These are phyloP conservation scores for Colletotrichum zoysiae DNA, from an alignment of 2,329 filamentous ascomycete species.

Conservation along the genomic window DNA sequence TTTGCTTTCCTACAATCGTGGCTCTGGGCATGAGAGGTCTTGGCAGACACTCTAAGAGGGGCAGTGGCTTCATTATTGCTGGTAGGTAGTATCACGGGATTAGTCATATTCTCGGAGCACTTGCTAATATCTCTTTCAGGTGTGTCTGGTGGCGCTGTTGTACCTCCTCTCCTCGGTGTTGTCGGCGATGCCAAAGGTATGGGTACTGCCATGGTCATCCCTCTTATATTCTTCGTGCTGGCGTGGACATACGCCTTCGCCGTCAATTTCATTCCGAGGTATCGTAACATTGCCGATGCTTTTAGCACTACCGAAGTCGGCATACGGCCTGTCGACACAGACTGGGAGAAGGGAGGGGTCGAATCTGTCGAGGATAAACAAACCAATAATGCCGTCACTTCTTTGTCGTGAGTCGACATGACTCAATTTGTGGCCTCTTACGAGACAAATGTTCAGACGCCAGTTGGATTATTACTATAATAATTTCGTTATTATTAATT, in stretches of 20 bases:
- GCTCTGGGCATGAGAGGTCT: slow-evolving; percentile 69
- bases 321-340: slow-evolving; percentile 48
- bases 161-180: slow-evolving; percentile 78
- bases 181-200: slow-evolving; percentile 65
- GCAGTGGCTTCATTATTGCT: slow-evolving; percentile 72
- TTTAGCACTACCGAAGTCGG: slow-evolving; percentile 62
- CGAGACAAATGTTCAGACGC: background rate
- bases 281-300: slow-evolving; percentile 72
- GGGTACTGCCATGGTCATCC: slow-evolving; percentile 75
- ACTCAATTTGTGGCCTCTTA: too few species aligned
- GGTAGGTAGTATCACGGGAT: slow-evolving; percentile 51
- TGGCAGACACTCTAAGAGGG: slow-evolving; percentile 82
- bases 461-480: background rate
- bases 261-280: slow-evolving; percentile 76
- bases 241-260: slow-evolving; percentile 69
- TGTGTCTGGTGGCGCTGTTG: slow-evolving; percentile 78
- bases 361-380: slow-evolving; percentile 34
- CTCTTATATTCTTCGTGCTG: slow-evolving; percentile 69
- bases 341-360: slow-evolving; percentile 36
- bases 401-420: background rate
- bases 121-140: slow-evolving; percentile 78
- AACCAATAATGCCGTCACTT: slow-evolving; percentile 15
- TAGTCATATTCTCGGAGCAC: slow-evolving; percentile 67
- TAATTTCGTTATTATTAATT: too few species aligned
- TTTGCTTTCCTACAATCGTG: slow-evolving; percentile 71